Evolutionary conservation across 1,284 basidiomycete genomes (phyloP), one percentile per base, ranked within the genome.

Genomic region (Amylostereum areolatum): DNA sequence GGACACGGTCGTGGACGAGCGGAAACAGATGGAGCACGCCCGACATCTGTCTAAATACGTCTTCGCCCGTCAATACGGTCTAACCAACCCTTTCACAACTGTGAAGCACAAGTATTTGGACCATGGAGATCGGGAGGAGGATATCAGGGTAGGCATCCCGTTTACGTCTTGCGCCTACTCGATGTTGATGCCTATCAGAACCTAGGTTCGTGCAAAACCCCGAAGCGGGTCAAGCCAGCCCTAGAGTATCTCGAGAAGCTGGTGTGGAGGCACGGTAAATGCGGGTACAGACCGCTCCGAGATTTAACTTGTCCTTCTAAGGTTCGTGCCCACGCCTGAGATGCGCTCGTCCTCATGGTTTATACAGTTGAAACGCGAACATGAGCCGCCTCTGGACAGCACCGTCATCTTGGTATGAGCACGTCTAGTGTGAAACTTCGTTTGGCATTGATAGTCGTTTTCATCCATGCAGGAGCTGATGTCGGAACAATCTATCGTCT

Each of bases 11-110:
- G 48, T 1, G 50, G 54, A 5, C 66, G 71, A 76, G 42, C 70
- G 63, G 10, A 60, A 67, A 48, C 74, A 77, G 55, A 71, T 66
- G 45, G 69, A 70, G 41, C 62, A 77, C 48, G 75, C 78, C 1
- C 75, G 87, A 25, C 83, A 83, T 57, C 64, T 91, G 2, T 73
- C 83, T 25, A 93, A 92, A 68, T 89, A 94, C 61, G 70, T 96
- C 0, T 95, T 95, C 58, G 83, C 91, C 5, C 74, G 81, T 30
- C 88, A 92, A 56, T 91, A 85, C 57, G 75, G 77, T 0, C 65
- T 95, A 1, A 64, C 74, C 9, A 88, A 73, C 54, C 74, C 82
- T 3, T 92, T 80, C 52, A 62, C 42, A 50, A 43, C 42, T 3
- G 42, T 28, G 4, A 43, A 45, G n/a, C 44, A 49, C 25, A 49